Evolutionary conservation across 177 flowering plant species (phyloP).

Genomic region (Vitis hybrid): DNA sequence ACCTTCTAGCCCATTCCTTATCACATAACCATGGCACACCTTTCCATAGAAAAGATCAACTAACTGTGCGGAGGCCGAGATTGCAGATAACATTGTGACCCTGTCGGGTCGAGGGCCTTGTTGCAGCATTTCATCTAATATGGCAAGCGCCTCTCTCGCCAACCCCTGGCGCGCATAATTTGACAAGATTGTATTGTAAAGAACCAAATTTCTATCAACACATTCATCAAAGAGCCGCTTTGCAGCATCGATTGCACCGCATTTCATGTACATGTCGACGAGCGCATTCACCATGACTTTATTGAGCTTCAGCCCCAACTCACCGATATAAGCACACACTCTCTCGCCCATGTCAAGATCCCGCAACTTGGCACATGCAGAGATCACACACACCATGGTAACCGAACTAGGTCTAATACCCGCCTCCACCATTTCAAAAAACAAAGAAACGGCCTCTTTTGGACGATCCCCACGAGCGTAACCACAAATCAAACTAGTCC

Average conservation of each 20-base stretch:
- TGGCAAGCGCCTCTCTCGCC: slow-evolving; percentile 38
- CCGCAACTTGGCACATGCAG: slow-evolving; percentile 64
- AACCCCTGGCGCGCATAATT: slow-evolving; percentile 43
- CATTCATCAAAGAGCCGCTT: slow-evolving; percentile 42
- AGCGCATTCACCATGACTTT: slow-evolving; percentile 44
- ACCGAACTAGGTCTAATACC: slow-evolving; percentile 48
- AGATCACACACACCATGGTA: slow-evolving; percentile 56
- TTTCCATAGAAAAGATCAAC: slow-evolving; percentile 30
- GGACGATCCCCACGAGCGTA: slow-evolving; percentile 30
- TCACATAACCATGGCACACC: slow-evolving; percentile 43
- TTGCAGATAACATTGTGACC: slow-evolving; percentile 43
- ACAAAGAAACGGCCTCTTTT: slow-evolving; percentile 51
- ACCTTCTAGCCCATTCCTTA: slow-evolving; percentile 44
- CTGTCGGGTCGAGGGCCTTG: slow-evolving; percentile 40
- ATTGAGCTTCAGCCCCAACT: slow-evolving; percentile 28
- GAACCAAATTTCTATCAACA: slow-evolving; percentile 40
- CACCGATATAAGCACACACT: slow-evolving; percentile 28
- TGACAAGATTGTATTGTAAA: slow-evolving; percentile 54
- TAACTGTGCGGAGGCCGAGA: slow-evolving; percentile 41
- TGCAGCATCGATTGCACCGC: slow-evolving; percentile 45
- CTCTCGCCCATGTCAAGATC: slow-evolving; percentile 38
- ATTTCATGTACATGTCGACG: slow-evolving; percentile 71
- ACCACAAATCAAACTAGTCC: slow-evolving; percentile 67
- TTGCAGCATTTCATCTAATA: slow-evolving; percentile 39
- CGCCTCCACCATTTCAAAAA: slow-evolving; percentile 43